Conservation (phyloP, 768 basidiomycete species). For the Leccinum ochraceum region DNA sequence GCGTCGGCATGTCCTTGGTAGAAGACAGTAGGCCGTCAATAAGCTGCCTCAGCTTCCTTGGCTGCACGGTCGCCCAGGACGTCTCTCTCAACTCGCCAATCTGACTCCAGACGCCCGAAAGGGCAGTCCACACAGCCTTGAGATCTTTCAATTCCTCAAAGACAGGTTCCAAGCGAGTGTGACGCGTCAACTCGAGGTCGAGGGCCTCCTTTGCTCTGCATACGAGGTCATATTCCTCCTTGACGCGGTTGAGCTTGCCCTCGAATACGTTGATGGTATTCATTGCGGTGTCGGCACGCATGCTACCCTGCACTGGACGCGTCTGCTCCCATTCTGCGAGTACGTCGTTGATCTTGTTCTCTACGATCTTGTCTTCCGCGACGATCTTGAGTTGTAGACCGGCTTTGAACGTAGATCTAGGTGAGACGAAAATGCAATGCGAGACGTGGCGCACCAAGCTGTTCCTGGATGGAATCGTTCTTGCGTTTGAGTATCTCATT, state of each 20-base stretch:
- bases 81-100: slow-evolving; percentile 86
- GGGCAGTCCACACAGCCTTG: slow-evolving; percentile 98
- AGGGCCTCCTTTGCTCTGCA: slow-evolving; percentile 96
- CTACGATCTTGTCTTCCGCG: slow-evolving; percentile 98
- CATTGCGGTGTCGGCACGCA: slow-evolving; percentile 96
- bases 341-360: slow-evolving; percentile 92
- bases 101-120: slow-evolving; percentile 96
- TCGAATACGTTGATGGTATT: slow-evolving; percentile 96
- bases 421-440: slow-evolving; percentile 10
- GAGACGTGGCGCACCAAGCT: slow-evolving; percentile 67
- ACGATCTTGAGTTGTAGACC: slow-evolving; percentile 99
- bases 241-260: slow-evolving; percentile 81
- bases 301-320: slow-evolving; percentile 94
- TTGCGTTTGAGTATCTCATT: slow-evolving; percentile 97
- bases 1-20: slow-evolving; percentile 98
- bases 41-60: slow-evolving; percentile 91
- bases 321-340: slow-evolving; percentile 93
- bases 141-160: slow-evolving; percentile 95
- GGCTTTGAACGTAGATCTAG: slow-evolving; percentile 46
- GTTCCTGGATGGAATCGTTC: slow-evolving; percentile 98
- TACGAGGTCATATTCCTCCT: slow-evolving; percentile 95
- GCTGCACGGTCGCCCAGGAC: slow-evolving; percentile 90
- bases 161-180: slow-evolving; percentile 90
- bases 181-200: slow-evolving; percentile 86
- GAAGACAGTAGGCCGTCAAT: slow-evolving; percentile 88